These are phyloP conservation scores for Ceratobasidium theobromae DNA, from an alignment of 1,284 basidiomycete genomes.

Conservation along the genomic window DNA sequence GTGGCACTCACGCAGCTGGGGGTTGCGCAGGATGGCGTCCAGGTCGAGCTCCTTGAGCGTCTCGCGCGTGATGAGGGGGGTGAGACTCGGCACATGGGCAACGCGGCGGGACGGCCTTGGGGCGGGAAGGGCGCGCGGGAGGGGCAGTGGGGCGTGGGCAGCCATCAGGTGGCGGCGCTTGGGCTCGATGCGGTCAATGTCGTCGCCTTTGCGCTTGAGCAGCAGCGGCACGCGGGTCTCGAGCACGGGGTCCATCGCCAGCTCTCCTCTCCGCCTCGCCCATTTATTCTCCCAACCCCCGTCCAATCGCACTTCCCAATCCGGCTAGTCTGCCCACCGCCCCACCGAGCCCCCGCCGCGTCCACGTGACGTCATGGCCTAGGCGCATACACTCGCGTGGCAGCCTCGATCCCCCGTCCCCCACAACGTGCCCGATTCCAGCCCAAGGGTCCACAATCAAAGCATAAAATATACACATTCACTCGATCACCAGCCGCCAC, in stretches of 20 bases:
- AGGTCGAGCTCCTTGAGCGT: conserved; percentile 86
- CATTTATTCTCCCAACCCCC: conserved; percentile 19
- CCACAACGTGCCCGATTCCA: no score
- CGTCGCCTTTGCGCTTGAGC: conserved; percentile 13
- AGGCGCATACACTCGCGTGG: no score
- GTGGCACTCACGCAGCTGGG: conserved; percentile 71
- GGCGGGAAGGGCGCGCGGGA: conserved; percentile 18
- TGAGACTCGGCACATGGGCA: conserved; percentile 52
- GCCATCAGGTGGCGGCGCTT: not conserved
- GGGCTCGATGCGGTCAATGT: no score
- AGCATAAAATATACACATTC: no score
- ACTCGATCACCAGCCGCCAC: no score
- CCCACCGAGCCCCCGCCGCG: not conserved
- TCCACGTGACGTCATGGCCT: no score
- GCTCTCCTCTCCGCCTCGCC: no score
- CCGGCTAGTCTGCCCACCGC: no score
- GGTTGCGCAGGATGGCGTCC: conserved; percentile 81
- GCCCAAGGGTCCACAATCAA: no score
- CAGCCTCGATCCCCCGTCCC: no score
- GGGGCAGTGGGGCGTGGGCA: not conserved
- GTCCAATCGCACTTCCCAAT: not conserved
- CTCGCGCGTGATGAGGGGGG: conserved; percentile 79
- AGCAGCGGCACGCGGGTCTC: not conserved
- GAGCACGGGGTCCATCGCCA: conserved; percentile 25
- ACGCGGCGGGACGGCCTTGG: conserved; percentile 12